A percentile compares a stretch with the other conserved stretches of the same genome.
phyloP scores from a whole-genome alignment of 1,284 basidiomycete species.

The Leccinum griseonigrum region DNA sequence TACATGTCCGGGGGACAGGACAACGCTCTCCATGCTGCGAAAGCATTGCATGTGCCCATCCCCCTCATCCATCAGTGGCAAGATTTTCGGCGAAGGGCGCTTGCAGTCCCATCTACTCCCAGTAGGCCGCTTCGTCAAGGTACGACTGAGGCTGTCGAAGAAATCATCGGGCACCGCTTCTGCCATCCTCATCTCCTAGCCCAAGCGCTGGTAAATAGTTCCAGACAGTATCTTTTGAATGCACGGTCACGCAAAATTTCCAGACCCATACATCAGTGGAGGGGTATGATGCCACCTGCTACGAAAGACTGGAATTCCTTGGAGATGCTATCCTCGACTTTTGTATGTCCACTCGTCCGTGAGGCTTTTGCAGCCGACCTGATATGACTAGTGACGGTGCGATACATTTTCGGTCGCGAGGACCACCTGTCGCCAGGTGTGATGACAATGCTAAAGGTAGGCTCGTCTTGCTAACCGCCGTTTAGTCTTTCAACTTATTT shows the following conservation, averaged over 20 bases:
- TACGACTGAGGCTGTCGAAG: slow-evolving; percentile 55
- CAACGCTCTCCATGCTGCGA: slow-evolving; percentile 57
- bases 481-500: slow-evolving; percentile 6
- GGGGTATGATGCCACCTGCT: slow-evolving; percentile 52
- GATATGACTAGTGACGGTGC: slow-evolving; percentile 59
- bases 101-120: slow-evolving; percentile 40
- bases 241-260: slow-evolving; percentile 6
- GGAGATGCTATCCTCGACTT: slow-evolving; percentile 83
- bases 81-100: slow-evolving; percentile 58
- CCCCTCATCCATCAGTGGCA: slow-evolving; percentile 63
- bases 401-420: slow-evolving; percentile 63
- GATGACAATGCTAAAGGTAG: slow-evolving; percentile 72
- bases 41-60: slow-evolving; percentile 61
- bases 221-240: neutral
- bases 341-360: slow-evolving; percentile 42
- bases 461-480: slow-evolving; percentile 9
- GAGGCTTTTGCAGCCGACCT: slow-evolving; percentile 7
- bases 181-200: slow-evolving; percentile 57
- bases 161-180: slow-evolving; percentile 61
- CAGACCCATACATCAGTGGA: slow-evolving; percentile 67
- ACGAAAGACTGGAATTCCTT: slow-evolving; percentile 77
- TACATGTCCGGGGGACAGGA: slow-evolving; percentile 69
- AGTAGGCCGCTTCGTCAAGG: slow-evolving; percentile 43
- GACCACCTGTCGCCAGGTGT: slow-evolving; percentile 64
- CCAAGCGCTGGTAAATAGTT: slow-evolving; percentile 62